Base-by-base conservation (phyloP, 2,329 filamentous ascomycete species). In the Hypomyces rosellus region DNA sequence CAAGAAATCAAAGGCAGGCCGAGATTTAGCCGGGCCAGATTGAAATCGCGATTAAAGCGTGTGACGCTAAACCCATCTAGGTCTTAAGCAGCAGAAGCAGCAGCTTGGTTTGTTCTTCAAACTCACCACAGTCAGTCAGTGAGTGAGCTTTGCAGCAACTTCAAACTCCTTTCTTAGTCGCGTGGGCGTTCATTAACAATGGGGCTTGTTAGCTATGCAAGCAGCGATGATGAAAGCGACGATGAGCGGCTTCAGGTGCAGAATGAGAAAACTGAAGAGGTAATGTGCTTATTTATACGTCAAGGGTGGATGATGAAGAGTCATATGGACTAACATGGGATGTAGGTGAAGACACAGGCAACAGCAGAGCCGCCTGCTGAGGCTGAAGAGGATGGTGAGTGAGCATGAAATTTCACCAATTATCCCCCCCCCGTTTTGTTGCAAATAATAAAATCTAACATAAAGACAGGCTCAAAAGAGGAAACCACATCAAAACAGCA, bases 141-240 rank as follows among this genome's bases (percentile, higher is more conserved):
- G 20, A 15, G 41, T 30, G 20, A 20, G 20, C n/a, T 49, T 30
- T 8, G 25, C 25, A 11, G 25, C 25, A 30, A 30, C 6, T 11
- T 30, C 25, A 30, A 11, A 30, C 9, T 11, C 8, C 15, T 20
- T 16, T 46, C 22, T 15, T 30, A 37, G 20, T 43, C 44, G 36
- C 30, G 11, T 40, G 12, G 16, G 25, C 30, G 42, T 48, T 14
- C 13, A 38, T 37, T n/a, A 9, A 36, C 38, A 46, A 71, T 75
- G 72, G 74, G 68, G 1, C 68, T 79, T 12, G 76, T 79, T 7
- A 67, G 60, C 34, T 79, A 79, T 54, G 74, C 68, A 13, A 79
- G 76, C 57, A 78, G 75, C 49, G 74, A 77, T 40, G 76, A 77
- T 2, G 75, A 76, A 5, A 70, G 73, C 3, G 71, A 70, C 2